These are phyloP conservation scores for Citrus cavaleriei DNA, from an alignment of 345 rosid genomes.

Conservation along the genomic window DNA sequence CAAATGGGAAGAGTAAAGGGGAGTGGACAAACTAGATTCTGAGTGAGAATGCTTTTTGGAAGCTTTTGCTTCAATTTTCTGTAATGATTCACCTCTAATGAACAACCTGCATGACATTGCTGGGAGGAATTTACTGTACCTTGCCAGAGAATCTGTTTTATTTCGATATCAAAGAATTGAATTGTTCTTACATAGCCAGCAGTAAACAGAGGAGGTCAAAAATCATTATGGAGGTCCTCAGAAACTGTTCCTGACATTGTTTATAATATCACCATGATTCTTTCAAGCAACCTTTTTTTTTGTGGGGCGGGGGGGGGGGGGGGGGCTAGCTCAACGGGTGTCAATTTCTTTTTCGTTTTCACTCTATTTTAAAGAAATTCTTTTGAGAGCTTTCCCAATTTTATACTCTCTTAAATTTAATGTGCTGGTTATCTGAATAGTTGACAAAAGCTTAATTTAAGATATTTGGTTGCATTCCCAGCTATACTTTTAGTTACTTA, in stretches of 20 bases:
- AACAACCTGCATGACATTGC: neutral
- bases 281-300: neutral
- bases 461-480: neutral
- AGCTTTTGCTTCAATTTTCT: neutral
- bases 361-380: neutral
- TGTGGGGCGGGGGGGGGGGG: too few species aligned
- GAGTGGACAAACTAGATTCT: neutral
- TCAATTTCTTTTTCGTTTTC: neutral
- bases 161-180: neutral
- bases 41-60: neutral
- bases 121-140: neutral
- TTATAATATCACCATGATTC: neutral
- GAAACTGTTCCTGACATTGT: neutral
- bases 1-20: neutral
- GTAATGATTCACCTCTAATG: neutral
- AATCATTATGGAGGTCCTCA: neutral
- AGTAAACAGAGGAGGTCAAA: neutral
- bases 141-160: neutral
- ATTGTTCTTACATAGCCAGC: neutral
- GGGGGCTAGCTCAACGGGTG: neutral
- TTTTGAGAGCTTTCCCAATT: neutral
- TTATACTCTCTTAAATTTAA: neutral
- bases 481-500: neutral
- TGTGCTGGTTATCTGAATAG: neutral
- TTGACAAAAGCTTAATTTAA: neutral